Evolutionary conservation across 495 filamentous ascomycete species (phyloP).

Genomic region (Penicillium goetzii): DNA sequence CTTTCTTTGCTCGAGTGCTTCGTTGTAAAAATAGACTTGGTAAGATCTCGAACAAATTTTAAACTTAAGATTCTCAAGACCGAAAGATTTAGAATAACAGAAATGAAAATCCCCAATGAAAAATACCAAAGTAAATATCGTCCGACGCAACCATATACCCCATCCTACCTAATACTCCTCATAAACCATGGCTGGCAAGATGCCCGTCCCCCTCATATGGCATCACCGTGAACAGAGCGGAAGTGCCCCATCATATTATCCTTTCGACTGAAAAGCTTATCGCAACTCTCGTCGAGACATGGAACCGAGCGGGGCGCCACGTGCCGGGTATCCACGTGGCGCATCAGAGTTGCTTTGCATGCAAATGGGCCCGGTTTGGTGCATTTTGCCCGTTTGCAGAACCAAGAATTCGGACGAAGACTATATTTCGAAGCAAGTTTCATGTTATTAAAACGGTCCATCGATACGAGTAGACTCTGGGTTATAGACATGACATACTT

Average conservation of each 20-base stretch:
- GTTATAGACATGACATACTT: not conserved
- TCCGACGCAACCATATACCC: not conserved
- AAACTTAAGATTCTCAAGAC: too few species aligned
- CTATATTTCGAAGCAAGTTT: not conserved
- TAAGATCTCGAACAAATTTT: too few species aligned
- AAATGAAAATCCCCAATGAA: too few species aligned
- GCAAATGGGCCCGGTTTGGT: slow-evolving; percentile 7
- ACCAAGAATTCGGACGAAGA: not conserved
- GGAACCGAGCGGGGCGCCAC: slow-evolving; percentile 14
- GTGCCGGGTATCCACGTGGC: slow-evolving; percentile 24
- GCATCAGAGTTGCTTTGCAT: slow-evolving; percentile 16
- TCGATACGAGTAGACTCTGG: too few species aligned
- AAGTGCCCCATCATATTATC: slow-evolving; percentile 15
- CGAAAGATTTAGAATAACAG: too few species aligned
- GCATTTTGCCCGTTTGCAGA: not conserved
- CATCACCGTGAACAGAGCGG: slow-evolving; percentile 8
- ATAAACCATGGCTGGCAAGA: not conserved
- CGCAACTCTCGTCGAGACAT: slow-evolving; percentile 6
- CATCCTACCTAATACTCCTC: not conserved
- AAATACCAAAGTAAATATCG: too few species aligned
- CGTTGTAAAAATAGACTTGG: too few species aligned
- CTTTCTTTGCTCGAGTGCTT: too few species aligned
- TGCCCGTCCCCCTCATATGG: not conserved
- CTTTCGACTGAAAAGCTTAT: slow-evolving; percentile 11
- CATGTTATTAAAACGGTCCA: not conserved